A percentile compares a stretch with the other conserved stretches of the same genome.
Conservation (phyloP, 768 basidiomycete genomes). For the Leccinum barrowsii region DNA sequence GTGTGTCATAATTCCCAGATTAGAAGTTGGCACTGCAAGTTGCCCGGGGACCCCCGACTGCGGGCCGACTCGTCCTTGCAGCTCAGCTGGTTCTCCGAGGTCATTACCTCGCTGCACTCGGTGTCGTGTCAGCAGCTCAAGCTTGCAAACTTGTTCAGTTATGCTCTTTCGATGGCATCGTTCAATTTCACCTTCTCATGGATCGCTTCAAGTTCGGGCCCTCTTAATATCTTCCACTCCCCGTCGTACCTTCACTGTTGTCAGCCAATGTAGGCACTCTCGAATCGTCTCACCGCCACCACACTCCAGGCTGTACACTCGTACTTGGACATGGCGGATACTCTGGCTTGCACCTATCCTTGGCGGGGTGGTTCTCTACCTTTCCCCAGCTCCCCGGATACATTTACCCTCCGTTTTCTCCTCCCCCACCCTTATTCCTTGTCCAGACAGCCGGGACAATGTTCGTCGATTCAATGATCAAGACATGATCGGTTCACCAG, state of each 20-base stretch:
- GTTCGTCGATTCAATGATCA: conserved; percentile 21
- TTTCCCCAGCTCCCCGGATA: conserved; percentile 41
- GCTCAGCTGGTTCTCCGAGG: conserved; percentile 40
- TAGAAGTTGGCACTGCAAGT: no score
- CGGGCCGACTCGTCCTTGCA: no score
- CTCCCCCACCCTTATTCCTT: conserved; percentile 48
- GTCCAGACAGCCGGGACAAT: conserved; percentile 18
- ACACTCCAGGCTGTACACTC: conserved; percentile 24
- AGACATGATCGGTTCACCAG: conserved; percentile 60
- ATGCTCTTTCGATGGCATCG: conserved; percentile 24
- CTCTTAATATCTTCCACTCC: conserved; percentile 5
- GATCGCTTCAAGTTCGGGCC: conserved; percentile 15
- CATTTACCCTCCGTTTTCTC: conserved; percentile 48
- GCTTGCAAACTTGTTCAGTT: conserved; percentile 29
- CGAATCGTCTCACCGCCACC: conserved; percentile 11
- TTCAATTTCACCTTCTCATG: conserved; percentile 25
- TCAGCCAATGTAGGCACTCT: conserved; percentile 2
- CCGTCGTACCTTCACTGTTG: conserved; percentile 26
- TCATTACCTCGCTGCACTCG: conserved; percentile 53
- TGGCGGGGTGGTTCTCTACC: conserved; percentile 51
- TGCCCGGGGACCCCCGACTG: no score
- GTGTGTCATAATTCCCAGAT: no score
- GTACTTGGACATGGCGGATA: conserved; percentile 24
- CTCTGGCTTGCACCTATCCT: conserved; percentile 56
- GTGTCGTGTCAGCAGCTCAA: conserved; percentile 28